Conservation (phyloP, 352 stramenopile genomes). For the Pythium periplocum region DNA sequence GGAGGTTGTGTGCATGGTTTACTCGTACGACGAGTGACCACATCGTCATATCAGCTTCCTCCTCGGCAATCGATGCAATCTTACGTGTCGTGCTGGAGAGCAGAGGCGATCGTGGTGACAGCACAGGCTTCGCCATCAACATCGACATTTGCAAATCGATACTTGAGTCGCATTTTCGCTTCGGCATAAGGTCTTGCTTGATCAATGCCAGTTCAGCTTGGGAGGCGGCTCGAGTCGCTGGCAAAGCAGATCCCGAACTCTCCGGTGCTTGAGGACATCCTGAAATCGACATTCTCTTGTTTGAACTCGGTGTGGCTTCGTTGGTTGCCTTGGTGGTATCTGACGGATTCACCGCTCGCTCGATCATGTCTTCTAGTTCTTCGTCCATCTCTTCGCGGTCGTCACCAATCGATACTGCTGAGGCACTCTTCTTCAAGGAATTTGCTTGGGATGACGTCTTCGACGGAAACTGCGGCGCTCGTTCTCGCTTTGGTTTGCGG, state of each 20-base stretch:
- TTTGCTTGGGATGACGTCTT: too few relatives aligned
- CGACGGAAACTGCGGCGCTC: too few relatives aligned
- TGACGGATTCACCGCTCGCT: constrained; percentile 12
- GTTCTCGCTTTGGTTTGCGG: too few relatives aligned
- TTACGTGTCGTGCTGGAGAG: too few relatives aligned
- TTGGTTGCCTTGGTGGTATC: background rate
- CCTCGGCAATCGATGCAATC: too few relatives aligned
- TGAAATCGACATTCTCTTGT: background rate
- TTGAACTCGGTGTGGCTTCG: background rate
- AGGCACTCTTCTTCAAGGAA: constrained; percentile 7
- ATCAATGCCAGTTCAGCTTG: too few relatives aligned
- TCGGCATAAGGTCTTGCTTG: constrained; percentile 9
- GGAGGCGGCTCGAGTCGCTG: too few relatives aligned
- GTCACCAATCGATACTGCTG: constrained; percentile 27
- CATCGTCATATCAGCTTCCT: constrained; percentile 8
- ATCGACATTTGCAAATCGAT: constrained; percentile 38
- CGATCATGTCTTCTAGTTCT: constrained; percentile 70
- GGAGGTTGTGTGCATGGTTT: constrained; percentile 58
- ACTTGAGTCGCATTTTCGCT: constrained; percentile 14
- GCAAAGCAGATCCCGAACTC: too few relatives aligned
- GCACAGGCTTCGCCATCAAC: constrained; percentile 41
- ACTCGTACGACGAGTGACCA: constrained; percentile 54
- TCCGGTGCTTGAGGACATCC: too few relatives aligned
- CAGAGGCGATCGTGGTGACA: constrained; percentile 25
- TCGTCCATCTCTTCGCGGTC: constrained; percentile 67